Base-by-base conservation (phyloP, 2,329 filamentous ascomycete genomes). In the Phoma sp. region DNA sequence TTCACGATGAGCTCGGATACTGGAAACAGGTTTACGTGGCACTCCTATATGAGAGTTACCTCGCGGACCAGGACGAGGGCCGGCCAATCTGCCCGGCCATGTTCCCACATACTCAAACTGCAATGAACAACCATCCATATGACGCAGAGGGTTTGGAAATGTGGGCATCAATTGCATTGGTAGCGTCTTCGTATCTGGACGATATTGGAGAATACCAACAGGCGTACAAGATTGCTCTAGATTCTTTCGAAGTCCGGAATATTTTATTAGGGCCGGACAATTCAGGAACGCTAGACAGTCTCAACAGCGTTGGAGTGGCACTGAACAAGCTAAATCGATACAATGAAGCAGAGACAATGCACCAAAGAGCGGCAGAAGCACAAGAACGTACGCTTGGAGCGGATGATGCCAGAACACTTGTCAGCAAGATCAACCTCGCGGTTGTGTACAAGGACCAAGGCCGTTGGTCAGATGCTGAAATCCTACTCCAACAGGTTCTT, bases 1-100 rank as follows among this genome's bases (percentile, higher is more conserved):
- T 52, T 0, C 23, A 70, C 12, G 47, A 51, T 0, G 57, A 73
- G 55, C 40, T 61, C 2, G 37, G 53, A 11, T 10, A 21, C 2
- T 65, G 61, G 61, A 57, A 53, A 17, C 21, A 52, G 15, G 39
- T 25, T 7, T 63, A 42, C 11, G 30, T 59, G 4, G 7, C 6
- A 2, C 15, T 46, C 1, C 37, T 62, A 4, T 11, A 51, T 30
- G 10, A 23, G n/a, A 17, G 17, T 3, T 56, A 36, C 18, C 53
- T 42, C 20, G 12, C 7, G 6, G 33, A 32, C 2, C 6, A 33
- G 2, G 25, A 29, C 18, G 57, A 59, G 39, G 53, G 65, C 23
- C 56, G 43, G 57, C 7, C 23, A 10, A 33, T 18, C 18, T 61
- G 57, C n/a, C 38, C 51, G n/a, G 28, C 25, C n/a, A 42, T 62